Base-by-base conservation (phyloP, 23 red algal genomes). In the Porphyridium purpureum region DNA sequence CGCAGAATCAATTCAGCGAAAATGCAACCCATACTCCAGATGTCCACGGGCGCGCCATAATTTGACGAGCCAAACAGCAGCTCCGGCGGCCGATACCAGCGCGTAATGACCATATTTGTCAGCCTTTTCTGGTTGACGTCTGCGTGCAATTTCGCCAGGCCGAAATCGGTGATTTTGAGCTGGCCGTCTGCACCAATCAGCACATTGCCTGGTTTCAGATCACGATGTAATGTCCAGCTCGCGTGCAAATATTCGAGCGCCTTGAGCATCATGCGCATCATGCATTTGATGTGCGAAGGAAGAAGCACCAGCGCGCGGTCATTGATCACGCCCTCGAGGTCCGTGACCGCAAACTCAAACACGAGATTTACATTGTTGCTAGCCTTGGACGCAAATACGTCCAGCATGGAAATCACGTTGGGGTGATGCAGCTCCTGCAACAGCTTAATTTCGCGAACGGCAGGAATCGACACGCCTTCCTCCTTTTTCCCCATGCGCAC, bases 11-110 rank as follows among this genome's bases (percentile, higher is more conserved):
- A 50, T 56, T 95, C 88, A 24, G 88, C 88, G 66, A 95, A 95
- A 33, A 95, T 86, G 72, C 88, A 95, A 4, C 88, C 88, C 1
- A 95, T 48, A 56, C 72, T 69, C 88, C 88, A 95, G 38, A 95
- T 85, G 50, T 95, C 88, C 23, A 84, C 74, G 5, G 72, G 55
- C 14, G 70, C 54, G 33, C 88, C 88, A 41, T 95, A 95, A 25
- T 70, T 49, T 2, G 56, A 48, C 29, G 88, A 77, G 28, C 71
- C 77, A 36, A 69, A 95, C 15, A 95, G 50, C n/a, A 95, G 65
- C 60, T 95, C 88, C 21, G 88, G 88, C 22, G 88, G 70, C 25
- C 88, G 59, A 48, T 95, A 95, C 88, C 88, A 95, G 7, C 88
- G 69, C 29, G 88, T 95, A 50, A 95, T 76, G 33, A 95, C 88